Evolutionary conservation across 1,139 yeast species (phyloP).

Genomic region (Hansenula sp.): DNA sequence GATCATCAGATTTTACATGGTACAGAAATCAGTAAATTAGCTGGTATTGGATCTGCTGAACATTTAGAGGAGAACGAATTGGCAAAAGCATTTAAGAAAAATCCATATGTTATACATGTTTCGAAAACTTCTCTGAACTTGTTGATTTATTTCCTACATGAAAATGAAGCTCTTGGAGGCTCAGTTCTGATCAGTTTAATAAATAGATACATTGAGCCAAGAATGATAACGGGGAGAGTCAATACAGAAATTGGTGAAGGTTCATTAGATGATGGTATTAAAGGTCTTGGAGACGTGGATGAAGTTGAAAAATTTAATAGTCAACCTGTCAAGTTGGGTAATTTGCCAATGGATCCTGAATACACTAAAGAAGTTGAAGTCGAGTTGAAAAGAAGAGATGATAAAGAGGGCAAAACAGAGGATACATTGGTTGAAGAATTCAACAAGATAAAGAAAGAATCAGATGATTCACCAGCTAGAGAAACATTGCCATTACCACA

Average conservation of each 20-base stretch:
- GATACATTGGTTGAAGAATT: conserved; percentile 43
- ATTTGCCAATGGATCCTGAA: conserved; percentile 80
- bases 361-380: conserved; percentile 80
- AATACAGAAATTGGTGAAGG: conserved; percentile 59
- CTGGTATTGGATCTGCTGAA: conserved; percentile 72
- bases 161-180: conserved; percentile 91
- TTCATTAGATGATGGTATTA: conserved; percentile 50
- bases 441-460: conserved; percentile 34
- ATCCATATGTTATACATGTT: conserved; percentile 71
- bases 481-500: conserved; percentile 83
- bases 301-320: conserved; percentile 59
- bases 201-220: conserved; percentile 79
- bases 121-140: conserved; percentile 84
- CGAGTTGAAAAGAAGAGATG: conserved; percentile 76
- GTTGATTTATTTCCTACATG: conserved; percentile 81
- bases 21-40: conserved; percentile 65
- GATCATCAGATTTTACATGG: conserved; percentile 80
- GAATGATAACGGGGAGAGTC: conserved; percentile 31
- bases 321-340: conserved; percentile 76
- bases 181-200: conserved; percentile 79
- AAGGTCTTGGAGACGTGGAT: conserved; percentile 33
- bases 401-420: conserved; percentile 37
- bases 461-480: conserved; percentile 61
- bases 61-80: conserved; percentile 81
- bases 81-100: conserved; percentile 67